These are phyloP conservation scores for Aspergillus pseudoglaucus DNA, from an alignment of 2,329 filamentous ascomycete species.

Conservation along the genomic window DNA sequence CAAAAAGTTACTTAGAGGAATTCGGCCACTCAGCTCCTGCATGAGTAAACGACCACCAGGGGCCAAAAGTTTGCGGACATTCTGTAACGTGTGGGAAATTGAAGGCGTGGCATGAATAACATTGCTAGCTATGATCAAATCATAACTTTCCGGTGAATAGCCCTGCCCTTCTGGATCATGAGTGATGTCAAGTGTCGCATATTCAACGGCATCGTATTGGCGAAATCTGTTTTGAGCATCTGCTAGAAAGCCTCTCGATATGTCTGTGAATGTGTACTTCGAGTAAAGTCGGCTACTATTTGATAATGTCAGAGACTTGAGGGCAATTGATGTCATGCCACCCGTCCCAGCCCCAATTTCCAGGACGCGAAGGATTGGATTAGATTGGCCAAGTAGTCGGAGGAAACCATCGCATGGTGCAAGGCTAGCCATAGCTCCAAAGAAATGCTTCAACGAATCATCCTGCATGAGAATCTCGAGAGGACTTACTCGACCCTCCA, in stretches of 20 bases:
- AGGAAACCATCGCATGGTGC: conserved; percentile 6
- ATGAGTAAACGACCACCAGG: conserved; percentile 26
- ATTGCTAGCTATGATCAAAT: conserved; percentile 32
- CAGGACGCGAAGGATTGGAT: conserved; percentile 16
- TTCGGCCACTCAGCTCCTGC: conserved; percentile 25
- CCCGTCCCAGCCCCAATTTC: conserved; percentile 27
- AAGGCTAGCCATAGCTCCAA: conserved; percentile 5
- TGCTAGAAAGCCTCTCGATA: conserved; percentile 30
- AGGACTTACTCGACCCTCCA: conserved; percentile 9
- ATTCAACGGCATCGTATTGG: conserved; percentile 20
- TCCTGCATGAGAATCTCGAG: conserved; percentile 15
- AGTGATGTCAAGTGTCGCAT: conserved; percentile 24
- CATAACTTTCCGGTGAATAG: conserved; percentile 16
- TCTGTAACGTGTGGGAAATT: conserved; percentile 16
- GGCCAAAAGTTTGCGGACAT: conserved; percentile 21
- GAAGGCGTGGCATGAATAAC: conserved; percentile 31
- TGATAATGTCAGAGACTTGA: conserved; percentile 4
- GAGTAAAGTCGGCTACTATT: not conserved
- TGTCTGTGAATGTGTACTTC: conserved; percentile 37
- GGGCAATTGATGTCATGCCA: conserved; percentile 14
- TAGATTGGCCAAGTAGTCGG: conserved; percentile 14
- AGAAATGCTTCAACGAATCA: conserved; percentile 7
- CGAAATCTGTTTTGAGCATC: conserved; percentile 26
- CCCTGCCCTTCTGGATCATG: conserved; percentile 11
- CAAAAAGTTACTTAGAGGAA: conserved; percentile 26